Evolutionary conservation across 371 early-diverging fungal genomes (phyloP).

Genomic region (Mucor indicus): DNA sequence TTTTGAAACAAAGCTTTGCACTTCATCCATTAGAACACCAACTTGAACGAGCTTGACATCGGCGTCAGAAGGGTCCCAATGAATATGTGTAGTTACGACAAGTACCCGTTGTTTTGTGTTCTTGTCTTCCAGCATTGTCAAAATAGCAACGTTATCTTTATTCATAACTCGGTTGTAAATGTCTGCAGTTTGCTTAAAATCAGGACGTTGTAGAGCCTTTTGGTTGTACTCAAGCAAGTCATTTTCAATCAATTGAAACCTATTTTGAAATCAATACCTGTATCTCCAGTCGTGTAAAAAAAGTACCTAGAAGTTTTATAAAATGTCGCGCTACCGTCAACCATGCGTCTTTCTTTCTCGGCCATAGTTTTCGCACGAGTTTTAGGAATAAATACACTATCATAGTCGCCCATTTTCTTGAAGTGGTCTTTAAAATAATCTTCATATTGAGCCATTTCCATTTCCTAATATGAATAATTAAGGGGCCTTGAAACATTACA

Average conservation of each 20-base stretch:
- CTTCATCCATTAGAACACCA: conserved; percentile 90
- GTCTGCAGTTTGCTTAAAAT: conserved; percentile 88
- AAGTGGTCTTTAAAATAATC: conserved; percentile 81
- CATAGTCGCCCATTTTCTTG: conserved; percentile 76
- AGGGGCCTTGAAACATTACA: no score
- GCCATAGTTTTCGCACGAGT: conserved; percentile 91
- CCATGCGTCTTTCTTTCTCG: conserved; percentile 82
- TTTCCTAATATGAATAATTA: conserved; percentile 48
- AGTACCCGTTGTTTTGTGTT: conserved; percentile 68
- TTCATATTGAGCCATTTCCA: conserved; percentile 84
- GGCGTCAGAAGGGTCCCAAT: conserved; percentile 90
- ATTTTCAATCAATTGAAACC: conserved; percentile 65
- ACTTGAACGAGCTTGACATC: conserved; percentile 99
- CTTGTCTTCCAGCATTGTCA: conserved; percentile 83
- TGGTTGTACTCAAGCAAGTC: conserved; percentile 92
- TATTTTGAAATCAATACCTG: neutral
- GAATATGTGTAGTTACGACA: conserved; percentile 92
- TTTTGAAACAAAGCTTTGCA: conserved; percentile 60
- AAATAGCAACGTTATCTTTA: conserved; percentile 96
- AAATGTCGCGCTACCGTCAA: conserved; percentile 99
- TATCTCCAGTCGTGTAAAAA: neutral
- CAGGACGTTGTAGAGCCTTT: conserved; percentile 82
- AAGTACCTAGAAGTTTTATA: conserved; percentile 80
- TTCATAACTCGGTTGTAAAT: conserved; percentile 94
- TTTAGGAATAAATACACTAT: conserved; percentile 93